Evolutionary conservation across 208 protist species (phyloP), one percentile per base, ranked within the genome.

Genomic region (Leishmania braziliensis): DNA sequence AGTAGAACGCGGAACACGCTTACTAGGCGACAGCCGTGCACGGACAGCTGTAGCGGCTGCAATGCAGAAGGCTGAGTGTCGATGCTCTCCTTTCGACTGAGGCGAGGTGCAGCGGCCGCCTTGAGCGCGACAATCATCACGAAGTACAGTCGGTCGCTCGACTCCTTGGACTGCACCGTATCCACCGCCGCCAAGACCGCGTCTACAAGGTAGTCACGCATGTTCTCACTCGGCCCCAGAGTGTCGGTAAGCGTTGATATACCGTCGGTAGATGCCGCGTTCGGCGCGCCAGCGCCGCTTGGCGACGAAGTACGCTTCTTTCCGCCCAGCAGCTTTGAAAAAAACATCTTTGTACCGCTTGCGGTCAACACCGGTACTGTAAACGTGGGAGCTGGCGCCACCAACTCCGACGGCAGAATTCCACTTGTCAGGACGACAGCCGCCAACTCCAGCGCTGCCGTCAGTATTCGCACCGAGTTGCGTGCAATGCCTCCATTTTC

Each of bases 201-300:
- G 77, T 97, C 92, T 46, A 95, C 89, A 16, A 97, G 80, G 29
- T 71, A 33, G n/a, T 86, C 75, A 69, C 91, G 89, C 69, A 93
- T 84, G 56, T 93, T 89, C 50, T 86, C 77, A 43, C 56, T 88
- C 66, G 53, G 58, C 62, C 82, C 60, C 29, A 77, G 71, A 58
- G 79, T 74, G 53, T 71, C 79, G 4, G 29, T 51, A 69, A 78
- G 66, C 26, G 29, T 1, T 20, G 29, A 71, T 50, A 33, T 53
- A 43, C 20, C 29, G 6, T 65, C 74, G 20, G 23, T 43, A 68
- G 46, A n/a, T 46, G 8, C 43, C 29, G 46, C 48, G 14, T 58
- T 48, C 18, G 46, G 26, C 29, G 63, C 74, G n/a, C 53, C 54
- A 71, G 23, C 60, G n/a, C 12, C 39, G 12, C 43, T 26, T 43